These are phyloP conservation scores for Pulveroboletus sp. DNA, from an alignment of 768 basidiomycete species.

Conservation along the genomic window DNA sequence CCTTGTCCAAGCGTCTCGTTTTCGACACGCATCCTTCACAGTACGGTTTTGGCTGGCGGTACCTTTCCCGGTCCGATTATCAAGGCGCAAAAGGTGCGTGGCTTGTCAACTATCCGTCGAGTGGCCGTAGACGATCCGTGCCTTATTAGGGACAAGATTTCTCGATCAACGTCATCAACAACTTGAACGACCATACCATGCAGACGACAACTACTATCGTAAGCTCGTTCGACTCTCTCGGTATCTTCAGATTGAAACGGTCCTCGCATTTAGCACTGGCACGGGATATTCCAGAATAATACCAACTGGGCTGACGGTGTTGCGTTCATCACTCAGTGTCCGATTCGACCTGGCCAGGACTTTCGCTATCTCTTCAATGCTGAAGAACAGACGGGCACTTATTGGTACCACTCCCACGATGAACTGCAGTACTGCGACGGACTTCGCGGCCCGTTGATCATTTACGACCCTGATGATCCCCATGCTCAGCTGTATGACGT, in stretches of 20 bases:
- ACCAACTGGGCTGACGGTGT: constrained; percentile 38
- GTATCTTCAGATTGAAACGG: background rate
- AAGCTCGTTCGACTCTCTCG: constrained; percentile 8
- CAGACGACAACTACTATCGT: constrained; percentile 35
- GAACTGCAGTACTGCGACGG: constrained; percentile 40
- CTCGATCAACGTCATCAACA: constrained; percentile 36
- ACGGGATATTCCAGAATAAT: constrained; percentile 32
- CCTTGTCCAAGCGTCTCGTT: background rate
- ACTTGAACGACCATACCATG: constrained; percentile 32
- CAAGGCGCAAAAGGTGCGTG: constrained; percentile 36
- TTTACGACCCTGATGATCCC: constrained; percentile 47
- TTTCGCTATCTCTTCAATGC: constrained; percentile 42
- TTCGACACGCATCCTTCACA: constrained; percentile 11
- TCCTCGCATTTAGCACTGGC: constrained; percentile 31
- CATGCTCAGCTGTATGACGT: constrained; percentile 39
- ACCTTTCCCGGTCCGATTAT: constrained; percentile 49
- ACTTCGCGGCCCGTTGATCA: constrained; percentile 39
- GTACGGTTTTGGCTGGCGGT: constrained; percentile 44
- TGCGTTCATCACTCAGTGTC: constrained; percentile 45
- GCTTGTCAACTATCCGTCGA: background rate
- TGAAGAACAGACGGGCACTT: constrained; percentile 41
- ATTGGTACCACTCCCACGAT: constrained; percentile 47
- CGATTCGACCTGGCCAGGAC: constrained; percentile 35
- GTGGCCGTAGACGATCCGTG: background rate
- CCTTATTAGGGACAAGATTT: constrained; percentile 31